Evolutionary conservation across 768 basidiomycete genomes (phyloP).

Genomic region (Cystofilobasidium bisporidii): DNA sequence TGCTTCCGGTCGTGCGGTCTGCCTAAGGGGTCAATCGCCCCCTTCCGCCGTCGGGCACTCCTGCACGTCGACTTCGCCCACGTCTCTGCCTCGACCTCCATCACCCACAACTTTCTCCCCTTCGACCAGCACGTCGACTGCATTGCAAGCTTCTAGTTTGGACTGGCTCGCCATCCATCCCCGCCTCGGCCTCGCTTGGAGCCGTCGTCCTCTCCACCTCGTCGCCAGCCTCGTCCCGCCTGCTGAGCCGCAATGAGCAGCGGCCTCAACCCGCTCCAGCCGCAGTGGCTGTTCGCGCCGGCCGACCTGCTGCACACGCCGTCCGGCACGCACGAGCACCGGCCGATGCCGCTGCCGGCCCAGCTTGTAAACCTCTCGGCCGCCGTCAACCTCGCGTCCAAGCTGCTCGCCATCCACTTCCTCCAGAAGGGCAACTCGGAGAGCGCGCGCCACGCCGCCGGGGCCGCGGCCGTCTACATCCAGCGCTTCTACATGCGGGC

Average conservation of each 20-base stretch:
- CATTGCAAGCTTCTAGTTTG: no score
- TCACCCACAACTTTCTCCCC: no score
- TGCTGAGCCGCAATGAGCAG: neutral
- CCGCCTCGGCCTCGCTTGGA: no score
- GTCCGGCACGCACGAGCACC: neutral
- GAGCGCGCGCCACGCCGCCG: neutral
- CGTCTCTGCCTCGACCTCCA: no score
- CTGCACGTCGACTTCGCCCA: no score
- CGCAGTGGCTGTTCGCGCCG: neutral
- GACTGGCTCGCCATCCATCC: no score
- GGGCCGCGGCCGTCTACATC: neutral
- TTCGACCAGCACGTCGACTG: no score
- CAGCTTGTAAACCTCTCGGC: neutral
- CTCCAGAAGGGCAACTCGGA: neutral
- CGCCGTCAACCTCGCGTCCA: neutral
- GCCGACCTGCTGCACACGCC: neutral
- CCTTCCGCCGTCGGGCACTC: no score
- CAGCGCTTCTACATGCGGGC: conserved; percentile 6
- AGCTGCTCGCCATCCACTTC: neutral
- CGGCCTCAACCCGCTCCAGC: neutral
- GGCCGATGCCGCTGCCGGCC: neutral
- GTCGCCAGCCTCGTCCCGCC: no score
- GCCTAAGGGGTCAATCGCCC: no score
- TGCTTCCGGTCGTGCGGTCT: no score
- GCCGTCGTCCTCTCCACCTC: no score